A percentile compares a stretch with the other conserved stretches of the same genome.
These are phyloP conservation scores for Trypanosoma rangeli DNA, from an alignment of 208 protist genomes.

Conservation along the genomic window DNA sequence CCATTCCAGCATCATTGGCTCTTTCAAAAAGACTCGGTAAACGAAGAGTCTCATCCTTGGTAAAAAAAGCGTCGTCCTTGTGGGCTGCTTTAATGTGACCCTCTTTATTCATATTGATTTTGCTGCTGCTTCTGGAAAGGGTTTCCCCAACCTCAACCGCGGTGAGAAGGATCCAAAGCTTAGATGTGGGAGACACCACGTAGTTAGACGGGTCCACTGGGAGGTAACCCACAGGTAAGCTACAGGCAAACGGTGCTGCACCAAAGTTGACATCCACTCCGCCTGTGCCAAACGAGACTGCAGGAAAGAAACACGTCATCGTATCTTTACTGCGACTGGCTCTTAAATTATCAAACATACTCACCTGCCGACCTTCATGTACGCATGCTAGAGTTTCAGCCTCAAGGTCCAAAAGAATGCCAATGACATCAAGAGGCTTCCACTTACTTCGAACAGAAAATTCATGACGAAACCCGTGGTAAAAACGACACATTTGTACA, in stretches of 20 bases:
- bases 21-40: constrained; percentile 26
- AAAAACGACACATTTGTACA: constrained; percentile 53
- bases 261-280: constrained; percentile 90
- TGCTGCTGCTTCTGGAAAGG: neutral
- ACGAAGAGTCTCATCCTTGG: constrained; percentile 7
- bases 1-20: constrained; percentile 17
- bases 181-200: constrained; percentile 38
- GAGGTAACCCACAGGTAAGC: constrained; percentile 58
- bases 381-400: constrained; percentile 54
- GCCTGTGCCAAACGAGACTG: constrained; percentile 39
- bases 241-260: constrained; percentile 52
- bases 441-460: constrained; percentile 63
- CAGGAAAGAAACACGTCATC: constrained; percentile 56
- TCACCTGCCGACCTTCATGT: constrained; percentile 74
- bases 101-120: neutral
- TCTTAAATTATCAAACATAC: constrained; percentile 50
- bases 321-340: constrained; percentile 18
- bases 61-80: neutral
- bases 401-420: constrained; percentile 77
- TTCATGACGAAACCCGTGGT: constrained; percentile 67
- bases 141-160: constrained; percentile 33
- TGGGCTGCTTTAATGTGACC: neutral
- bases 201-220: constrained; percentile 77
- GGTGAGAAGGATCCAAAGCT: constrained; percentile 61
- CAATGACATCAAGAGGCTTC: constrained; percentile 83